Evolutionary conservation across 768 basidiomycete genomes (phyloP).

Genomic region (Sporobolomyces roseus): DNA sequence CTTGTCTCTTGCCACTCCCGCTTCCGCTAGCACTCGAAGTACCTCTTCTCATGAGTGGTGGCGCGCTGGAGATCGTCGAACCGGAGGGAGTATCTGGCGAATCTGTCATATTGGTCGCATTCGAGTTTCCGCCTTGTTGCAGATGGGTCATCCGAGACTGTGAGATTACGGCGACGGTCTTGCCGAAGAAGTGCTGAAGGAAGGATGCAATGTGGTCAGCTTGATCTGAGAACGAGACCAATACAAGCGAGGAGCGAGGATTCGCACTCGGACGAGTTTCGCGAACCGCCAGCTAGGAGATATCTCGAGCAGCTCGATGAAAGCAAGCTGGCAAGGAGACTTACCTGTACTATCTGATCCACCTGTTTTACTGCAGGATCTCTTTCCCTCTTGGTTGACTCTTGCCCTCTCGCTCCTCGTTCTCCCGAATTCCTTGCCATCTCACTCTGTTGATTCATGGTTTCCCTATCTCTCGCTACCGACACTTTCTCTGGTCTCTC

Average conservation of each 20-base stretch:
- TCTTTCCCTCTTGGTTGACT: neutral
- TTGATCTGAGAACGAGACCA: too few relatives aligned
- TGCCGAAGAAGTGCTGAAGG: constrained; percentile 43
- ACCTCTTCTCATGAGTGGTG: neutral
- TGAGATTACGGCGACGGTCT: constrained; percentile 41
- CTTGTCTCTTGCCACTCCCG: neutral
- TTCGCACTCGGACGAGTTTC: too few relatives aligned
- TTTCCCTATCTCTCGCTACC: neutral
- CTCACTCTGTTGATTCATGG: neutral
- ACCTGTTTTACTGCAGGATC: constrained; percentile 21
- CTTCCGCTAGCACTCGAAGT: neutral
- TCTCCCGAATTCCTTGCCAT: neutral
- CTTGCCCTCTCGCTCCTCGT: neutral
- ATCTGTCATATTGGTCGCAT: neutral
- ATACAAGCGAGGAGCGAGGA: too few relatives aligned
- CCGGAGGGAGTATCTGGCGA: neutral
- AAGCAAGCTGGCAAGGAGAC: too few relatives aligned
- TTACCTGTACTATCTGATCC: constrained; percentile 40
- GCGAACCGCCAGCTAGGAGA: too few relatives aligned
- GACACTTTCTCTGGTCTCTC: too few relatives aligned
- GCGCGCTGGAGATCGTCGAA: neutral
- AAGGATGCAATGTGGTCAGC: too few relatives aligned
- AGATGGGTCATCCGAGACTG: constrained; percentile 38
- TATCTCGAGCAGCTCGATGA: too few relatives aligned
- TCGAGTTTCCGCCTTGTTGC: neutral